Percentiles rank a stretch among this genome's conserved stretches.
phyloP scores from a whole-genome alignment of 148 eudicot species.

The Diospyros lotus region DNA sequence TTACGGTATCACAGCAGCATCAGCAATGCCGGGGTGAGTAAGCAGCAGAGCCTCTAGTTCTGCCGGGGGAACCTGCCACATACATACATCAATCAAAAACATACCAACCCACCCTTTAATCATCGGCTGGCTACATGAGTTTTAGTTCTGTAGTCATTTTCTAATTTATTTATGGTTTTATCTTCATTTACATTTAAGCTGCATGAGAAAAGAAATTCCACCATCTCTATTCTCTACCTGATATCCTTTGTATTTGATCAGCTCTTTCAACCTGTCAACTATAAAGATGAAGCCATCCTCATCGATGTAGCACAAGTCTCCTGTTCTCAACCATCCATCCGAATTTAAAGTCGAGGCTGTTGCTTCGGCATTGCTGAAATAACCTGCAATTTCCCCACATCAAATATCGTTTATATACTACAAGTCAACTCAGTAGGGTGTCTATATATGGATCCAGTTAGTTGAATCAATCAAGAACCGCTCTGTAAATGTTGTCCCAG shows the following conservation, averaged over 20 bases:
- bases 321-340: slow-evolving; percentile 40
- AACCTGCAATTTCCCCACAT: slow-evolving; percentile 8
- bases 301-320: slow-evolving; percentile 39
- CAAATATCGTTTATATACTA: too few species aligned
- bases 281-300: slow-evolving; percentile 36
- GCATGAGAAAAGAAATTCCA: too few species aligned
- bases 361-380: slow-evolving; percentile 31
- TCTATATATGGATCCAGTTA: too few species aligned
- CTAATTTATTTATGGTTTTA: too few species aligned
- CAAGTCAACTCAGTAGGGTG: too few species aligned
- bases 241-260: slow-evolving; percentile 50
- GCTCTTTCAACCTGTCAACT: slow-evolving; percentile 42
- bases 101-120: too few species aligned
- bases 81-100: neutral
- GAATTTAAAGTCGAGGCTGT: slow-evolving; percentile 32
- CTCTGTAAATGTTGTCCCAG: too few species aligned
- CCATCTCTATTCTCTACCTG: slow-evolving; percentile 33
- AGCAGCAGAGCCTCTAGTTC: slow-evolving; percentile 84
- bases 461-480: too few species aligned
- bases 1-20: slow-evolving; percentile 98
- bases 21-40: slow-evolving; percentile 71
- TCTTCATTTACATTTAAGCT: too few species aligned
- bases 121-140: too few species aligned
- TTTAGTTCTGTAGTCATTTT: too few species aligned
- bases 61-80: slow-evolving; percentile 79